Evolutionary conservation across 2,329 filamentous ascomycete genomes (phyloP), one percentile per base, ranked within the genome.

Genomic region (Nemania abortiva): DNA sequence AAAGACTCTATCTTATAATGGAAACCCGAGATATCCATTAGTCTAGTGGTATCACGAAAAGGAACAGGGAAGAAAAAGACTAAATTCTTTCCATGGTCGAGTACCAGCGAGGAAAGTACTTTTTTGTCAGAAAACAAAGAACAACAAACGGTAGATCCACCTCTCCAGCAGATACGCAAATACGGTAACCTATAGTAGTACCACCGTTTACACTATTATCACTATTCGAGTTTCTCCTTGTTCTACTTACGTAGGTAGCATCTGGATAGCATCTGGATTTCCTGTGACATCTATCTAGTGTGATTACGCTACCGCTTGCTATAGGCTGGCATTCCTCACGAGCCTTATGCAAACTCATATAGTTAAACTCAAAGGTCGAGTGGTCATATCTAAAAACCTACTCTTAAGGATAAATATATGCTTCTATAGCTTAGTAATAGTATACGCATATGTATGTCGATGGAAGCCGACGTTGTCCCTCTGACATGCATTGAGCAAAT

Each of bases 401-500:
- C 2, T 18, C 15, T 15, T 18, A 18, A 42, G 39, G 47, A 50
- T 50, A 24, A 6, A 11, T n/a, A 20, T 47, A 20, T 18, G n/a
- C 47, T 20, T 18, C n/a, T 50, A 50, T 50, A 50, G 22, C 47
- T 50, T 50, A 50, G n/a, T 50, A 22, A 50, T 50, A 50, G 47
- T 50, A 50, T 22, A 50, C 22, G 15, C 15, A 42, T 15, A 42
- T 15, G 39, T 18, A 42, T 18, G 50, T 18, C 31, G 50, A 31
- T 27, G 15, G 24, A 18, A 29, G 15, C 11, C 15, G 15, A 29
- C 24, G 13, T 22, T 11, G 5, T 13, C 22, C 22, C 13, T 18
- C 6, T 53, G 34, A 37, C 34, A 37, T 18, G 6, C 45, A 37
- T 39, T 31, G 24, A 29, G 24, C 64, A 62, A 56, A 66, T 55